Evolutionary conservation across 2,329 filamentous ascomycete genomes (phyloP), one percentile per base, ranked within the genome.

Genomic region (Plectosphaerella plurivora): DNA sequence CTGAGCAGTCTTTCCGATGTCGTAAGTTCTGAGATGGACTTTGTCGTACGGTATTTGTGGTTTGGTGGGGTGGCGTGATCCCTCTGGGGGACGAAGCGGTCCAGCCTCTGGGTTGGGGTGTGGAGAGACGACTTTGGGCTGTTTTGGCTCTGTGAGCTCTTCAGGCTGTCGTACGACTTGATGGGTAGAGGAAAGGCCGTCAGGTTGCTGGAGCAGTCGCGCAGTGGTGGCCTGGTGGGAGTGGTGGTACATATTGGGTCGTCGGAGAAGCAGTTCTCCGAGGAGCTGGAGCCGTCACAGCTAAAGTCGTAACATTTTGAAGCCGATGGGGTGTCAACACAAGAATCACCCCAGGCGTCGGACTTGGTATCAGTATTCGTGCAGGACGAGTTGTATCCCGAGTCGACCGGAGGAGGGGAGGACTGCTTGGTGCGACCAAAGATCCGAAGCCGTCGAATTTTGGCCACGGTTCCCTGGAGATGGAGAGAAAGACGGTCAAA

Each of bases 21-120:
- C 0, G 75, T 74, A 41, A 82, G 63, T 24, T 73, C 65, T 16
- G 72, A 61, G 2, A 69, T 57, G 11, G 66, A 61, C 61, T 76
- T 79, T 24, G 68, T 73, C 11, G 73, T 73, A 47, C 69, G 72
- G 54, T 76, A 79, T 48, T 71, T 74, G 50, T 25, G 25, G 12
- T 36, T 20, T 28, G 44, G 22, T 46, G 44, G 62, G 16, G 67
- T 63, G 1, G 56, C 54, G 14, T 60, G 55, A 36, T 73, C 66
- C 53, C 77, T 68, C 9, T 63, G 63, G 12, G 79, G 75, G 5
- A 83, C 68, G 57, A 81, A 83, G 46, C 80, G 75, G 57, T 83
- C 78, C 3, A 72, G 65, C 10, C 41, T 12, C 41, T 44, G 16
- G n/a, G 18, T 12, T 7, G 41, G 16, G 2, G 10, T 16, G 7